Conservation (phyloP, 2,329 filamentous ascomycete genomes). For the Paecilomyces sp. region DNA sequence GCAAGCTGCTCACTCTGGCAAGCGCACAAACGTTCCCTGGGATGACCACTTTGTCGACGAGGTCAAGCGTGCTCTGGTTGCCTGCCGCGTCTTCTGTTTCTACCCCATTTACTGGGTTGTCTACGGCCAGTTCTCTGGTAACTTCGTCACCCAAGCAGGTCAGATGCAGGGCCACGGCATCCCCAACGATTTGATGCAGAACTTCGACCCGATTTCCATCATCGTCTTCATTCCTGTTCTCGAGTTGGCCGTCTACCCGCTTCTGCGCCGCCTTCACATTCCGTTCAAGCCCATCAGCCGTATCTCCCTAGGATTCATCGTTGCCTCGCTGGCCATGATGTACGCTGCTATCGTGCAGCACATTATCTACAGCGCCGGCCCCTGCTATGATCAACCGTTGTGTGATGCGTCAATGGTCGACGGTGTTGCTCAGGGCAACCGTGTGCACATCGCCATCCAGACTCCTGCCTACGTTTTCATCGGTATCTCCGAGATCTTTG, state of each 20-base stretch:
- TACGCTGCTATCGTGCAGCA: constrained; percentile 54
- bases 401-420: constrained; percentile 26
- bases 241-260: constrained; percentile 63
- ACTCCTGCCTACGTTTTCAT: constrained; percentile 40
- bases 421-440: constrained; percentile 29
- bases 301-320: constrained; percentile 63
- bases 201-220: constrained; percentile 68
- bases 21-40: constrained; percentile 46
- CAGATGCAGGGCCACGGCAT: constrained; percentile 60
- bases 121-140: constrained; percentile 61
- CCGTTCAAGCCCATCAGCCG: constrained; percentile 69
- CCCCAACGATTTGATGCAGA: constrained; percentile 71
- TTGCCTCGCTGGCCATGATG: constrained; percentile 56
- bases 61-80: constrained; percentile 57
- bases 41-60: constrained; percentile 67
- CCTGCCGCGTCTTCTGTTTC: constrained; percentile 67
- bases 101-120: constrained; percentile 63
- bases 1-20: constrained; percentile 46
- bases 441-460: constrained; percentile 39
- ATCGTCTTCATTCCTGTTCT: constrained; percentile 68
- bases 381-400: constrained; percentile 42
- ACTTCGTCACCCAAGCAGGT: constrained; percentile 59
- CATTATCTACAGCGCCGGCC: constrained; percentile 46
- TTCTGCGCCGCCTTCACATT: constrained; percentile 56
- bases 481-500: constrained; percentile 50